Percentiles rank a stretch among this genome's conserved stretches.
Evolutionary conservation across 768 basidiomycete species (phyloP).

Genomic region (Mycena olivaceomarginata): DNA sequence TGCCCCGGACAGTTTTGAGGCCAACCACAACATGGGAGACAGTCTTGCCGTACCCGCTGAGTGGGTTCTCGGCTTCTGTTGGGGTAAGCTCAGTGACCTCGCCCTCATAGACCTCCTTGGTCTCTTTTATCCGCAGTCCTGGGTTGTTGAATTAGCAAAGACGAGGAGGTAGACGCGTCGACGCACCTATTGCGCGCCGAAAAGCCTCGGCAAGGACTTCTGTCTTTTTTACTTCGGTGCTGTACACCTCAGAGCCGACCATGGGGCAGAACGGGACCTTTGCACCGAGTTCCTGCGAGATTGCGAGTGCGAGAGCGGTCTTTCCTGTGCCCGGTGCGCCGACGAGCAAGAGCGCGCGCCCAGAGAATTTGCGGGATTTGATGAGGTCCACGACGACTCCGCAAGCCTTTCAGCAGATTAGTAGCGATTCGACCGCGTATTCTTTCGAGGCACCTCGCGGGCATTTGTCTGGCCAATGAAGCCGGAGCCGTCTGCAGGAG

Average conservation of each 20-base stretch:
- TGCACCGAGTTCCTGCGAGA: conserved; percentile 94
- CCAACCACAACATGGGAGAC: conserved; percentile 98
- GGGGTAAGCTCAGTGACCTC: conserved; percentile 99
- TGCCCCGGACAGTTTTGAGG: conserved; percentile 94
- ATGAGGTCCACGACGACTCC: conserved; percentile 93
- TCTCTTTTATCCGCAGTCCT: conserved; percentile 99
- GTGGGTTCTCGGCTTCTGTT: conserved; percentile 96
- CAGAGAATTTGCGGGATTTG: conserved; percentile 95
- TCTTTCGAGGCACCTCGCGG: conserved; percentile 80
- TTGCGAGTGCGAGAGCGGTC: conserved; percentile 96
- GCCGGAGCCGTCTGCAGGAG: conserved; percentile 83
- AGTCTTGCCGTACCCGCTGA: conserved; percentile 98
- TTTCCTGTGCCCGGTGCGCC: conserved; percentile 99
- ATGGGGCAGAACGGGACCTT: conserved; percentile 99
- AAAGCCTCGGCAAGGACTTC: conserved; percentile 97
- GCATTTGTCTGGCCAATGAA: conserved; percentile 95
- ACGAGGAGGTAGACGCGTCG: conserved; percentile 37
- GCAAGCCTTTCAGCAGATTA: conserved; percentile 78
- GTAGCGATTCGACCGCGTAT: not conserved
- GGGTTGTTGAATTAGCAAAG: conserved; percentile 28
- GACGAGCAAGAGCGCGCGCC: conserved; percentile 92
- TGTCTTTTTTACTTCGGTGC: conserved; percentile 98
- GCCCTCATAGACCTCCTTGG: conserved; percentile 98
- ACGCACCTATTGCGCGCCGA: conserved; percentile 94
- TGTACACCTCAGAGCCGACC: conserved; percentile 98